phyloP scores from a whole-genome alignment of 352 stramenopile genomes.

The Aphanomyces euteiches region DNA sequence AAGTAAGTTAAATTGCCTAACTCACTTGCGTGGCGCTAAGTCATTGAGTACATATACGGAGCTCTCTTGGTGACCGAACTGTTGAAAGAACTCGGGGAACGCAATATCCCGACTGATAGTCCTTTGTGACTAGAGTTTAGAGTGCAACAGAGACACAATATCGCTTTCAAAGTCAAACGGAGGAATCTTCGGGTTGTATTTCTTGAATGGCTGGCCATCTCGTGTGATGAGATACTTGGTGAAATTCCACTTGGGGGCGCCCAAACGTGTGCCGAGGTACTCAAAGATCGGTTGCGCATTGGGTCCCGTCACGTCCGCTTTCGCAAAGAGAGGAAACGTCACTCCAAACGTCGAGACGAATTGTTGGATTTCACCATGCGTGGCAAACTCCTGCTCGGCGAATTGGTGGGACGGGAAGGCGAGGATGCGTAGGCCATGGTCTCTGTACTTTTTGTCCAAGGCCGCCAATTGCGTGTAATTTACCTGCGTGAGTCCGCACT shows the following conservation, averaged over 20 bases:
- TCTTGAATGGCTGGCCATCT: slow-evolving; percentile 40
- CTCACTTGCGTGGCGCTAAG: too few species aligned
- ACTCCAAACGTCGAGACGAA: slow-evolving; percentile 51
- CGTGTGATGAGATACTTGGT: slow-evolving; percentile 62
- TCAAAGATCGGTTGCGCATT: slow-evolving; percentile 38
- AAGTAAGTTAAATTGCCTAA: too few species aligned
- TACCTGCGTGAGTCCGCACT: slow-evolving; percentile 50
- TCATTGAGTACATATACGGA: too few species aligned
- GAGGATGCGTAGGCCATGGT: slow-evolving; percentile 40
- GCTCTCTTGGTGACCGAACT: too few species aligned
- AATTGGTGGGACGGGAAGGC: slow-evolving; percentile 58
- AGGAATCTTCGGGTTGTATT: slow-evolving; percentile 40
- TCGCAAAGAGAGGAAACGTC: slow-evolving; percentile 50
- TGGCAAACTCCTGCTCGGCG: slow-evolving; percentile 47
- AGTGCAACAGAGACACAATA: slow-evolving; percentile 33
- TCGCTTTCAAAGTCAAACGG: slow-evolving; percentile 43
- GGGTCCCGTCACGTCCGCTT: slow-evolving; percentile 51
- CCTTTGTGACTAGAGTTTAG: neutral
- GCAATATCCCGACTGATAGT: neutral
- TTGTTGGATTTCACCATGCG: slow-evolving; percentile 42
- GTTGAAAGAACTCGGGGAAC: too few species aligned
- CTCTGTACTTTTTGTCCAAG: slow-evolving; percentile 53
- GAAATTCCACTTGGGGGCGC: slow-evolving; percentile 50
- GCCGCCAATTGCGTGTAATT: slow-evolving; percentile 71
- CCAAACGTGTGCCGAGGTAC: slow-evolving; percentile 38